phyloP scores from a whole-genome alignment of 1,139 yeast genomes.

The Wickerhamomyces sp. region DNA sequence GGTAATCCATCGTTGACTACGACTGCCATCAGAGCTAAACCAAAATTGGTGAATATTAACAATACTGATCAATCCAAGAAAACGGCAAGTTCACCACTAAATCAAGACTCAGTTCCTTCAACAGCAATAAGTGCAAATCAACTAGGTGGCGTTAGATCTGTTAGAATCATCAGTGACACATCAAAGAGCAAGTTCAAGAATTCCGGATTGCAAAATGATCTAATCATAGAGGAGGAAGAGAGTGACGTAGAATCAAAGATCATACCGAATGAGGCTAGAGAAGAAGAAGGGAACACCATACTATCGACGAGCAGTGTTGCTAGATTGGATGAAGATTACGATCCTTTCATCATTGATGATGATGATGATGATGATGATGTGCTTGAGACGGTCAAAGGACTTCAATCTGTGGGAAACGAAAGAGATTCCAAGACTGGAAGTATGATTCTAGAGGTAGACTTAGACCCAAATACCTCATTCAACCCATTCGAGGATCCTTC shows the following conservation, averaged over 20 bases:
- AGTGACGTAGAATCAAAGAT: constrained; percentile 5
- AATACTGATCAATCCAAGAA: constrained; percentile 38
- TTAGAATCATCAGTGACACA: constrained; percentile 9
- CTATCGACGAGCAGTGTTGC: neutral
- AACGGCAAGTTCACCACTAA: neutral
- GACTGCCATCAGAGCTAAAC: constrained; percentile 69
- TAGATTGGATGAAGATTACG: constrained; percentile 12
- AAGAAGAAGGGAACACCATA: neutral
- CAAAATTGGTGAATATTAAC: constrained; percentile 56
- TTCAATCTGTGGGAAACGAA: constrained; percentile 3
- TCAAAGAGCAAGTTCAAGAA: constrained; percentile 3
- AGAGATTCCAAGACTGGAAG: constrained; percentile 18
- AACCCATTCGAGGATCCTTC: constrained; percentile 18
- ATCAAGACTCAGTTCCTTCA: constrained; percentile 13
- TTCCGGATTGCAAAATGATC: constrained; percentile 9
- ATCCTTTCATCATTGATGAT: constrained; percentile 23
- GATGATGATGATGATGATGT: constrained; percentile 21
- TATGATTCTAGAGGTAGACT: constrained; percentile 21
- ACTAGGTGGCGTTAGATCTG: constrained; percentile 22
- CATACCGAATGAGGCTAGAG: neutral
- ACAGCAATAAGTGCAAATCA: constrained; percentile 21
- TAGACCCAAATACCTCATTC: constrained; percentile 11
- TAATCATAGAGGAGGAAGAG: constrained; percentile 20
- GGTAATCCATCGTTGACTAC: constrained; percentile 37
- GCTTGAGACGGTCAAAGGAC: neutral